Base-by-base conservation (phyloP, 1,284 basidiomycete genomes). In the Leccinum holopus region DNA sequence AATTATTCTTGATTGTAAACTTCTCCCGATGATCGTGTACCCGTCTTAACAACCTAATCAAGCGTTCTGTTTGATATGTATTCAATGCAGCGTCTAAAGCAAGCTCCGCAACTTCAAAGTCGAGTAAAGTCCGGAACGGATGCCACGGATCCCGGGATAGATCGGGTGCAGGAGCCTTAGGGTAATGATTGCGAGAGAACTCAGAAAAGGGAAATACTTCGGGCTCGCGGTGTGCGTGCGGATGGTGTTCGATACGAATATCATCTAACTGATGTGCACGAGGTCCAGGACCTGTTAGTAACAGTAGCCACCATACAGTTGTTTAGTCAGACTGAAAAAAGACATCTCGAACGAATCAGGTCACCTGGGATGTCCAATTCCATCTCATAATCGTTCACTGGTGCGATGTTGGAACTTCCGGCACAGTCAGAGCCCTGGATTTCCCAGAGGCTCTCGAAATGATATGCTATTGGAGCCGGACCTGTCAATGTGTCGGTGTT, bases 101-200 rank as follows among this genome's bases (percentile, higher is more conserved):
- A 5, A 66, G 51, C n/a, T 65, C 65, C 0, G 41, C 61, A 37
- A 65, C 44, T 14, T 52, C 51, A 52, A 52, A 66, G 41, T 66
- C 55, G 21, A 66, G 59, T 18, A 7, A 32, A 1, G 54, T 56
- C 2, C 14, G 16, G 9, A 66, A 66, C 14, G 64, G 65, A 3
- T 61, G 16, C 61, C 64, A 66, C 0, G 61, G 65, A 0, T 61
- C 51, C 9, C 6, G 7, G n/a, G 58, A 25, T 11, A 33, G 25
- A 56, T 21, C 5, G 11, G 58, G 54, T 1, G 9, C 7, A 16
- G 10, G 28, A 25, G 35, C 18, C 5, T 28, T 18, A 10, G 59
- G 25, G 14, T 9, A 30, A 35, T 58, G 59, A 2, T 59, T 6
- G 32, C 30, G n/a, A 12, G 44, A 16, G 35, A 62, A 66, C 3